These are phyloP conservation scores for Phytophthora sp. DNA, from an alignment of 352 stramenopile genomes.

Conservation along the genomic window DNA sequence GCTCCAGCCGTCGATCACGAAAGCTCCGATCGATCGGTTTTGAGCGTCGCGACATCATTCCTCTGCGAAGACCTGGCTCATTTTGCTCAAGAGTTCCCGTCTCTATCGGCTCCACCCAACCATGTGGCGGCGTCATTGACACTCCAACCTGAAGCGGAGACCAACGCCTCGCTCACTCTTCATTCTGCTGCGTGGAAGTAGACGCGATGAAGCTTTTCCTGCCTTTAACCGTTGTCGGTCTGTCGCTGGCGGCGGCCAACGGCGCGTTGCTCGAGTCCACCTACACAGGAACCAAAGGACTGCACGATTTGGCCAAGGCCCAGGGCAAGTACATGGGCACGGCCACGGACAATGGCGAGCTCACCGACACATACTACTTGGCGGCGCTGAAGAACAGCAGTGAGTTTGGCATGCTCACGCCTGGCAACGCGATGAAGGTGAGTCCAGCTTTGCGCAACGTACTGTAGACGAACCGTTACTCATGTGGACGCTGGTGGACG, in stretches of 20 bases:
- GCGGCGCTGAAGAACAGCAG: slow-evolving; percentile 23
- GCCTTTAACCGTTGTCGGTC: slow-evolving; percentile 7
- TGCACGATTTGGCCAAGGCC: slow-evolving; percentile 23
- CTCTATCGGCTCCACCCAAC: slow-evolving; percentile 12
- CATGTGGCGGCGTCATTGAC: slow-evolving; percentile 7
- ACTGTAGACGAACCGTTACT: not conserved
- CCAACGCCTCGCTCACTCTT: slow-evolving; percentile 11
- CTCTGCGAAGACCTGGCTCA: not conserved
- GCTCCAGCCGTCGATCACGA: not conserved
- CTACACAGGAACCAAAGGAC: slow-evolving; percentile 27
- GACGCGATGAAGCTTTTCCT: slow-evolving; percentile 14
- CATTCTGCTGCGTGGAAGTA: not conserved
- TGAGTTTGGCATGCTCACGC: slow-evolving; percentile 36
- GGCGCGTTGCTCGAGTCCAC: slow-evolving; percentile 17
- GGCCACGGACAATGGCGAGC: slow-evolving; percentile 27
- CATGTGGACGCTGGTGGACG: not conserved
- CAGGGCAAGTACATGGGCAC: slow-evolving; percentile 42
- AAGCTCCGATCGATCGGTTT: not conserved
- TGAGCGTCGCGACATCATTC: not conserved
- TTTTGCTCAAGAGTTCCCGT: slow-evolving; percentile 1
- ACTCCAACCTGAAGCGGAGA: not conserved
- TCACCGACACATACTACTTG: slow-evolving; percentile 29
- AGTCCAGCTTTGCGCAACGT: not conserved
- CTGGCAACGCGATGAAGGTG: slow-evolving; percentile 33
- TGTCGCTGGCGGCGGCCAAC: slow-evolving; percentile 13